Conservation (phyloP, 2,329 filamentous ascomycete genomes). For the Emergomyces orientalis region DNA sequence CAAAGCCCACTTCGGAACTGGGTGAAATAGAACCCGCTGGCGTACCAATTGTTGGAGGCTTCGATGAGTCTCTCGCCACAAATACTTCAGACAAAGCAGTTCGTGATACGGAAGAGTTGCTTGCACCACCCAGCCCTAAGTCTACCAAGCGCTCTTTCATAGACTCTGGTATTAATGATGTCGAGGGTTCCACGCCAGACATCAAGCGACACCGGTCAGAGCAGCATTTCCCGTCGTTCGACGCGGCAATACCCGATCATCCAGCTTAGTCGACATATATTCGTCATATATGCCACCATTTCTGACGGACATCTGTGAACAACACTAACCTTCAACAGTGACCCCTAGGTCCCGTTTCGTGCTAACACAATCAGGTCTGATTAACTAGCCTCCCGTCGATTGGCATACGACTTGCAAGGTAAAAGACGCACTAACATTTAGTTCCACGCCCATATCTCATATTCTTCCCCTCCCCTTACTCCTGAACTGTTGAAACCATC, state of each 20-base stretch:
- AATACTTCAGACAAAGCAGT: background rate
- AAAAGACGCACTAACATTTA: background rate
- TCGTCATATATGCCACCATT: background rate
- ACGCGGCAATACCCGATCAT: background rate
- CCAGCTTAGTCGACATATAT: background rate
- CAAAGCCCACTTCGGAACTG: background rate
- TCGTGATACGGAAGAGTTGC: background rate
- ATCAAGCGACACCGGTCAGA: slow-evolving; percentile 6
- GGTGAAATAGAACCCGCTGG: background rate
- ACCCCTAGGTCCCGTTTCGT: background rate
- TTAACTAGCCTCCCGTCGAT: background rate
- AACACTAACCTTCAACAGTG: background rate
- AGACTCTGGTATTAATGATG: slow-evolving; percentile 5
- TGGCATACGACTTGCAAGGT: background rate
- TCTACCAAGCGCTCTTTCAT: slow-evolving; percentile 4
- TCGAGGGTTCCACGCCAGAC: background rate
- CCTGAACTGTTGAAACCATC: background rate
- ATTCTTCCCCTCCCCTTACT: background rate
- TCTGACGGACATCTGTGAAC: background rate
- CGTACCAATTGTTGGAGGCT: background rate
- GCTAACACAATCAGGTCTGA: slow-evolving; percentile 3
- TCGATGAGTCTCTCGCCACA: background rate
- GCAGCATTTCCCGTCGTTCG: background rate
- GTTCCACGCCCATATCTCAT: background rate
- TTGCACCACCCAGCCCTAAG: slow-evolving; percentile 1